phyloP scores from a whole-genome alignment of 2,329 filamentous ascomycete genomes.

The Aspergillus costaricaensis region DNA sequence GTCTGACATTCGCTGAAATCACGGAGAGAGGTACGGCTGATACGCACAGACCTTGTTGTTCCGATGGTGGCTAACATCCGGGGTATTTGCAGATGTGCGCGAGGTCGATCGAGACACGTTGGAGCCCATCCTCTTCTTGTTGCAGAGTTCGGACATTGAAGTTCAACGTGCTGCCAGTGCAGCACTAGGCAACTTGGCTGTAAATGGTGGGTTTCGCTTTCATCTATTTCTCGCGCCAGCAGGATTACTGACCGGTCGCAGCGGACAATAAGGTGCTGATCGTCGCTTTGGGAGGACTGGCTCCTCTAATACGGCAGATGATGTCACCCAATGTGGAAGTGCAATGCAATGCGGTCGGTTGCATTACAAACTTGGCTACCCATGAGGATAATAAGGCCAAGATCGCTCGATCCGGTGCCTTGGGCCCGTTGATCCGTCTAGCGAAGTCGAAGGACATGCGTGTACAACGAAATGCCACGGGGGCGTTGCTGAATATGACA shows the following conservation, averaged over 20 bases:
- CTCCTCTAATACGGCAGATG: slow-evolving; percentile 95
- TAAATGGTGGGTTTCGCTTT: slow-evolving; percentile 69
- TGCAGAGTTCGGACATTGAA: slow-evolving; percentile 94
- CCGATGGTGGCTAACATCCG: slow-evolving; percentile 2
- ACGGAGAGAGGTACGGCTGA: slow-evolving; percentile 79
- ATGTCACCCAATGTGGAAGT: slow-evolving; percentile 97
- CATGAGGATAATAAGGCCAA: slow-evolving; percentile 99
- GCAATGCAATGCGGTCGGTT: slow-evolving; percentile 97
- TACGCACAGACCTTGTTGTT: background rate
- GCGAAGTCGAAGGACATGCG: slow-evolving; percentile 99
- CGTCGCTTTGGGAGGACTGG: slow-evolving; percentile 85
- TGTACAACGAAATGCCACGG: slow-evolving; percentile 95
- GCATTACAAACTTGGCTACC: slow-evolving; percentile 96
- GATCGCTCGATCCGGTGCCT: slow-evolving; percentile 90
- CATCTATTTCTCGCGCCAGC: slow-evolving; percentile 10
- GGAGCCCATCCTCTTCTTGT: slow-evolving; percentile 90
- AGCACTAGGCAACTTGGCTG: slow-evolving; percentile 90
- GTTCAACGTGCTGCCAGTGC: slow-evolving; percentile 96
- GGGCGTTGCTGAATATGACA: slow-evolving; percentile 96
- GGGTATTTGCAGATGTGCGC: slow-evolving; percentile 71
- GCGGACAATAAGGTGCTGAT: slow-evolving; percentile 98
- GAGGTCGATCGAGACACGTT: slow-evolving; percentile 94
- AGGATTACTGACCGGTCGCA: slow-evolving; percentile 54
- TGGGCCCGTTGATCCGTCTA: slow-evolving; percentile 84
- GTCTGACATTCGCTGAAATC: slow-evolving; percentile 97